phyloP scores from a whole-genome alignment of 805 yeast species.

The Kodamaea laetipori region DNA sequence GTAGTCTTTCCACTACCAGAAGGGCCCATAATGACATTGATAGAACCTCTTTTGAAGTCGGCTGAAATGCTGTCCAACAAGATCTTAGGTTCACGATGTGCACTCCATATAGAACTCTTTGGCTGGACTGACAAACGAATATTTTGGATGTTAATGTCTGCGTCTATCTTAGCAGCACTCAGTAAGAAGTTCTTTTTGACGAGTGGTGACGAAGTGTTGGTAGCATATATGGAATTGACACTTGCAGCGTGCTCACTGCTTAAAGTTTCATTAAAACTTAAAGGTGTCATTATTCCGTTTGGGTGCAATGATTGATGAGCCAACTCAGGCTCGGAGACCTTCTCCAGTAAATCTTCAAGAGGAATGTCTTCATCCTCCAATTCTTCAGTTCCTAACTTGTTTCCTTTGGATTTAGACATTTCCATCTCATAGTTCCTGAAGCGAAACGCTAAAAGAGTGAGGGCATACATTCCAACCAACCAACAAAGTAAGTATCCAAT shows the following conservation, averaged over 20 bases:
- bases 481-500: slow-evolving; percentile 25
- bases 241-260: too few species aligned
- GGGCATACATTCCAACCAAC: slow-evolving; percentile 22
- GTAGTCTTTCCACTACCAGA: slow-evolving; percentile 81
- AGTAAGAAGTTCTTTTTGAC: background rate
- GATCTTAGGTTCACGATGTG: slow-evolving; percentile 11
- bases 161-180: slow-evolving; percentile 8
- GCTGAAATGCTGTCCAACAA: slow-evolving; percentile 50
- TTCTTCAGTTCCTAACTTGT: slow-evolving; percentile 23
- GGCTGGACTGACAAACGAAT: slow-evolving; percentile 13
- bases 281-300: background rate
- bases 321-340: background rate
- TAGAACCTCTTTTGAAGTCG: slow-evolving; percentile 51
- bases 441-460: slow-evolving; percentile 18
- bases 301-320: background rate
- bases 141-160: slow-evolving; percentile 12
- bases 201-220: background rate
- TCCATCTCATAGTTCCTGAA: slow-evolving; percentile 25
- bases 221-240: background rate
- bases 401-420: slow-evolving; percentile 24
- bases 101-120: background rate
- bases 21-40: slow-evolving; percentile 80
- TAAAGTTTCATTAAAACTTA: background rate
- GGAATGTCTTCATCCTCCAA: slow-evolving; percentile 13
- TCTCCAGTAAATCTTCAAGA: slow-evolving; percentile 12